Evolutionary conservation across 305 asterid genomes (phyloP).

Genomic region (Ilex paraguariensis): DNA sequence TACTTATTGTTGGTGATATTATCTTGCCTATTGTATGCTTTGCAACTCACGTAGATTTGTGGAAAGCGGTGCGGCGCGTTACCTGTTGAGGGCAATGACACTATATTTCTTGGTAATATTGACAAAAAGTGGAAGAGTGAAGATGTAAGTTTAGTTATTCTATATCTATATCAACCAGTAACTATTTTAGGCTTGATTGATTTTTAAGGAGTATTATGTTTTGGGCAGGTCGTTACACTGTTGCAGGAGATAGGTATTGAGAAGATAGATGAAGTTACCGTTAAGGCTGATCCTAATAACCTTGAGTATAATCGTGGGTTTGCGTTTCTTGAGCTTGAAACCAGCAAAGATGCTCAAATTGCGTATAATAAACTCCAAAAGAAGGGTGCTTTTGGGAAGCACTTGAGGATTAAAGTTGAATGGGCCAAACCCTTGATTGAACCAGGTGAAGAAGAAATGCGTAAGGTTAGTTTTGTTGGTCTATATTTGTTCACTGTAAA

Average conservation of each 20-base stretch:
- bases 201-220: conserved; percentile 12
- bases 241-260: conserved; percentile 52
- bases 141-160: conserved; percentile 48
- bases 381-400: conserved; percentile 40
- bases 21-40: background rate
- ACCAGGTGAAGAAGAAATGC: conserved; percentile 59
- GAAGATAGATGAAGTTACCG: conserved; percentile 52
- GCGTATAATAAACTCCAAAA: conserved; percentile 62
- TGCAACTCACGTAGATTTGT: conserved; percentile 40
- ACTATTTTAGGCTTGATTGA: conserved; percentile 17
- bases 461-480: conserved; percentile 43
- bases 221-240: conserved; percentile 44
- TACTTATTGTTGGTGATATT: background rate
- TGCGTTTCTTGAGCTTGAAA: conserved; percentile 69
- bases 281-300: conserved; percentile 51
- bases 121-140: conserved; percentile 60
- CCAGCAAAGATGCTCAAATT: conserved; percentile 59
- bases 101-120: conserved; percentile 65
- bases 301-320: conserved; percentile 62
- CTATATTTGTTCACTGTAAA: conserved; percentile 11
- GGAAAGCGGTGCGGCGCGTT: conserved; percentile 54
- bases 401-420: conserved; percentile 41
- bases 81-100: conserved; percentile 63
- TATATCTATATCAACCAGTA: conserved; percentile 12
- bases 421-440: conserved; percentile 68